phyloP scores from a whole-genome alignment of 108 stramenopile genomes.

The Nitzschia sp. region DNA sequence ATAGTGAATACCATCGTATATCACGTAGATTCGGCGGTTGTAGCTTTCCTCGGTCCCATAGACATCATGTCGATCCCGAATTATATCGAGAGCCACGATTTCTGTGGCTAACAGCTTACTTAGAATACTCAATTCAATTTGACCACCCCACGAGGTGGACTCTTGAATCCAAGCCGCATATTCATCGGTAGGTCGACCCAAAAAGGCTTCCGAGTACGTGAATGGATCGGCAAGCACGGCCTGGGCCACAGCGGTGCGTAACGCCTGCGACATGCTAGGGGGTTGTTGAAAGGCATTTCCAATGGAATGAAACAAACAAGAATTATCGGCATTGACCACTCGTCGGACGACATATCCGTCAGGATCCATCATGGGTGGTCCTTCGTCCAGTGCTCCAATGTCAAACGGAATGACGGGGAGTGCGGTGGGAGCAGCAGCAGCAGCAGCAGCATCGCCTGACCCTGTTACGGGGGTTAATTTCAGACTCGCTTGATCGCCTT shows the following conservation, averaged over 20 bases:
- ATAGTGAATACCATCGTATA: slow-evolving; percentile 20
- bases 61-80: slow-evolving; percentile 23
- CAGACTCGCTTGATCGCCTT: slow-evolving; percentile 1
- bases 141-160: slow-evolving; percentile 25
- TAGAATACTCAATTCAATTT: slow-evolving; percentile 24
- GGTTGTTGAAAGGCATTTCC: slow-evolving; percentile 11
- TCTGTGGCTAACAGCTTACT: slow-evolving; percentile 19
- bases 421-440: neutral
- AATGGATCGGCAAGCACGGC: slow-evolving; percentile 20
- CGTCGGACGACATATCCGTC: slow-evolving; percentile 24
- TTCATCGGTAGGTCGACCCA: slow-evolving; percentile 11
- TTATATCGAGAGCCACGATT: slow-evolving; percentile 26
- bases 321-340: slow-evolving; percentile 30
- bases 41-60: slow-evolving; percentile 23
- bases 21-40: slow-evolving; percentile 26
- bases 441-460: neutral
- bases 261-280: neutral
- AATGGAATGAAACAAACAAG: slow-evolving; percentile 28
- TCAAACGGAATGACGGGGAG: neutral
- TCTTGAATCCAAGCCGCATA: slow-evolving; percentile 22
- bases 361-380: slow-evolving; percentile 17
- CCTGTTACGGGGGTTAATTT: neutral
- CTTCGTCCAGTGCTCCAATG: neutral
- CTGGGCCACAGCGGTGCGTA: slow-evolving; percentile 14
- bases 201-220: slow-evolving; percentile 22